Evolutionary conservation across 768 basidiomycete species (phyloP), one percentile per base, ranked within the genome.

Genomic region (Tulasnella sp.): DNA sequence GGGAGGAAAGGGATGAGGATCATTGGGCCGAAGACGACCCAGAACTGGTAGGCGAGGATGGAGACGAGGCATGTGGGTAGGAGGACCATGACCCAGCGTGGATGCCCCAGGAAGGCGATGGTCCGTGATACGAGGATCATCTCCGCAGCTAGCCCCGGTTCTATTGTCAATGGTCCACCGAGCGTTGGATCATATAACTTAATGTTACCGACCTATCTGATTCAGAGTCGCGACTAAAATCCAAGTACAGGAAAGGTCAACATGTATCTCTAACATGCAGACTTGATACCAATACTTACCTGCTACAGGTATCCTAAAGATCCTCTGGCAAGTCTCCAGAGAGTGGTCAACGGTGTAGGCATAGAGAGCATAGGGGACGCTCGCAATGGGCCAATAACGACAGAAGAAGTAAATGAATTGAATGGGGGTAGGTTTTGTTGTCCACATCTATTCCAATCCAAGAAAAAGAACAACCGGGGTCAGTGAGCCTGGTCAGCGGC

Each of bases 331-430:
- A 9, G 77, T 78, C 64, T 79, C 80, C 59, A 71, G 65, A 9
- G 80, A 68, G 65, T 90, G 88, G 68, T 87, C 80, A 65, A 78
- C 75, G 49, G 85, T 83, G 67, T 89, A 89, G 64, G 81, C 82
- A 68, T 80, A 88, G 47, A 90, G 75, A 48, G 88, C 75, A 68
- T 86, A 88, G 4, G 88, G 87, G 27, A 88, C 84, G 50, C 87
- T 84, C 44, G 75, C 77, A 61, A 90, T 82, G 60, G 89, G 87
- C 87, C 86, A 89, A 68, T 89, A 88, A 3, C 87, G 56, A 49
- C 56, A 58, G 45, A 51, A 58, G 10, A 48, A 38, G 34, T 38
- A 38, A 15, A 38, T 38, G 15, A 38, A 38, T 38, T 7, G 34
- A 38, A 38, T 5, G 15, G 15, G 15, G 34, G 34, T 7, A 15